Percentiles rank a stretch among this genome's conserved stretches.
Evolutionary conservation across 495 filamentous ascomycete genomes (phyloP).

Genomic region (Xylaria acuta): DNA sequence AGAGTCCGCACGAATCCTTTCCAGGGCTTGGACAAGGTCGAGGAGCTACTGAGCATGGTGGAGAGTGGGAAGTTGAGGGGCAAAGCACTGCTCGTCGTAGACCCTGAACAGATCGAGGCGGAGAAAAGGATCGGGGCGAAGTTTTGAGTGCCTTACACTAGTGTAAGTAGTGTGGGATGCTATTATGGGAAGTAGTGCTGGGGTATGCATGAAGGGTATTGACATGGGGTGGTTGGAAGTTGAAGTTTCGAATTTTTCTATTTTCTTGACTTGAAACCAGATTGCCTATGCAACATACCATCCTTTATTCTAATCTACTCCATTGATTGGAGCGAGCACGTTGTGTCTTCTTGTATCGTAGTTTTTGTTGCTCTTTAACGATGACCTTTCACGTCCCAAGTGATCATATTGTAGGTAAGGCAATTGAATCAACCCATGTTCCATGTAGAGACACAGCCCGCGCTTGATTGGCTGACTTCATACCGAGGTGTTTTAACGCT

Average conservation of each 20-base stretch:
- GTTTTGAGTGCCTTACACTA: too few species aligned
- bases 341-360: too few species aligned
- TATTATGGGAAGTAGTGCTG: neutral
- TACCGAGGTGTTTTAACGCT: neutral
- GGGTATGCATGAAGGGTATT: constrained; percentile 1
- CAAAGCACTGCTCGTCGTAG: constrained; percentile 61
- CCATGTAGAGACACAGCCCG: neutral
- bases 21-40: constrained; percentile 58
- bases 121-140: constrained; percentile 33
- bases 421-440: neutral
- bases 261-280: constrained; percentile 6
- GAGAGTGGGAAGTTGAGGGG: constrained; percentile 59
- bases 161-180: neutral
- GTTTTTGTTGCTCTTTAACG: too few species aligned
- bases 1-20: constrained; percentile 58
- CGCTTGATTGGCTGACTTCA: neutral
- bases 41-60: constrained; percentile 54
- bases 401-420: neutral
- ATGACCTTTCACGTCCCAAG: too few species aligned
- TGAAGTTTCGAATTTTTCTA: neutral
- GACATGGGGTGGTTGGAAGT: neutral
- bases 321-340: neutral
- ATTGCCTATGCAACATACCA: neutral
- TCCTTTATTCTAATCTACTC: neutral
- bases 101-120: constrained; percentile 40